These are phyloP conservation scores for Botrytis pseudocinerea DNA, from an alignment of 2,329 filamentous ascomycete species.

Conservation along the genomic window DNA sequence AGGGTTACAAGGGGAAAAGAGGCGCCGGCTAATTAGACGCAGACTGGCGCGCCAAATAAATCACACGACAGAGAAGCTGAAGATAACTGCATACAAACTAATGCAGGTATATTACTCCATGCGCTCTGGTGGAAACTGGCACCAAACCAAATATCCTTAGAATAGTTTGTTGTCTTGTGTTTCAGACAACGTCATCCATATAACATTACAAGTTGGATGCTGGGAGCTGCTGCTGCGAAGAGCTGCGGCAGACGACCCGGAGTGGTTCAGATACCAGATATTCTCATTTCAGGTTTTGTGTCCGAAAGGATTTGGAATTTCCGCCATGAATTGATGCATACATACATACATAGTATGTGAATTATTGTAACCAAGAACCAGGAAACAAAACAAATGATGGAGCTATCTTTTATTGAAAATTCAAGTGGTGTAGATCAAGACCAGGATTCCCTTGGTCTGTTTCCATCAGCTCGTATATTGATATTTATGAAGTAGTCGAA, in stretches of 20 bases:
- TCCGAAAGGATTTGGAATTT: slow-evolving; percentile 9
- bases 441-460: not conserved
- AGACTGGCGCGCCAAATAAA: slow-evolving; percentile 12
- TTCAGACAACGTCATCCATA: slow-evolving; percentile 6
- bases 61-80: slow-evolving; percentile 15
- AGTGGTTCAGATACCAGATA: not conserved
- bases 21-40: slow-evolving; percentile 24
- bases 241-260: not conserved
- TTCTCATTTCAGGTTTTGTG: not conserved
- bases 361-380: not conserved
- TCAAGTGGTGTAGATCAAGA: not conserved
- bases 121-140: not conserved
- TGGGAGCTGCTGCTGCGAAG: slow-evolving; percentile 3
- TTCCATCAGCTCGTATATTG: slow-evolving; percentile 1
- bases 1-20: not conserved
- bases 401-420: not conserved
- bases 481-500: not conserved
- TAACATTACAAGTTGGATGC: not conserved
- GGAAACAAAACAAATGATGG: not conserved
- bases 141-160: not conserved
- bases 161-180: not conserved
- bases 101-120: not conserved
- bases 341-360: not conserved
- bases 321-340: not conserved
- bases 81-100: slow-evolving; percentile 11